Percentiles rank a stretch among this genome's conserved stretches.
Evolutionary conservation across 352 stramenopile genomes (phyloP).

Genomic region (Synura sp.): DNA sequence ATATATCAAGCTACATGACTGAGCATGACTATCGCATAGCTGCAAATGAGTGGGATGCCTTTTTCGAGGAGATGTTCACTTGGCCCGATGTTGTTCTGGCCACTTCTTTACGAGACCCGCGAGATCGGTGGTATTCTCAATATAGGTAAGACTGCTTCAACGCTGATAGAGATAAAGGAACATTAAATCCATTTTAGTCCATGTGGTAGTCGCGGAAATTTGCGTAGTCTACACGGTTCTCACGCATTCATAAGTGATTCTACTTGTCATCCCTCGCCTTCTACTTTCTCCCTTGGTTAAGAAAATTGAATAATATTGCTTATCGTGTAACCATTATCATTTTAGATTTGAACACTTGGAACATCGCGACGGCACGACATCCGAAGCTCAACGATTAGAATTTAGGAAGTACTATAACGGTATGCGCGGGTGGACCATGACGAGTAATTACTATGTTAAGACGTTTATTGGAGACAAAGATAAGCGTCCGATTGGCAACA

Average conservation of each 20-base stretch:
- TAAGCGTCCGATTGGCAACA: not conserved
- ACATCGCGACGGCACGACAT: not conserved
- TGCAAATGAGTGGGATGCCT: not conserved
- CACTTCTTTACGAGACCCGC: not conserved
- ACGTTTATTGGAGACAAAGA: not conserved
- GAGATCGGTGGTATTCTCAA: not conserved
- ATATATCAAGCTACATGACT: not conserved
- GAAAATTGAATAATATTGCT: too few relatives aligned
- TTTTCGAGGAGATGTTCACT: not conserved
- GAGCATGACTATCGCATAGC: not conserved
- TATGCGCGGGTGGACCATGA: not conserved
- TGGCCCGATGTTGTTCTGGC: not conserved
- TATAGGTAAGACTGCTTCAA: too few relatives aligned
- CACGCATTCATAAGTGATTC: too few relatives aligned
- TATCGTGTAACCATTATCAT: too few relatives aligned
- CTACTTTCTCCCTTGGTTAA: too few relatives aligned
- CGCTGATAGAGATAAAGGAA: too few relatives aligned
- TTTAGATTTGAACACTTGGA: not conserved
- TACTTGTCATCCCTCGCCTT: too few relatives aligned
- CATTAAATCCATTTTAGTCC: too few relatives aligned
- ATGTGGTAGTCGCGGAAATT: too few relatives aligned
- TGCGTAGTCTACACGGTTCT: too few relatives aligned
- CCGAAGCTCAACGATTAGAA: not conserved
- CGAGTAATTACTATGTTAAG: not conserved
- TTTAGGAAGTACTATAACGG: not conserved